A percentile compares a stretch with the other conserved stretches of the same genome.
These are phyloP conservation scores for Triticum timopheevii DNA, from an alignment of 176 grass and related monocot genomes.

Conservation along the genomic window DNA sequence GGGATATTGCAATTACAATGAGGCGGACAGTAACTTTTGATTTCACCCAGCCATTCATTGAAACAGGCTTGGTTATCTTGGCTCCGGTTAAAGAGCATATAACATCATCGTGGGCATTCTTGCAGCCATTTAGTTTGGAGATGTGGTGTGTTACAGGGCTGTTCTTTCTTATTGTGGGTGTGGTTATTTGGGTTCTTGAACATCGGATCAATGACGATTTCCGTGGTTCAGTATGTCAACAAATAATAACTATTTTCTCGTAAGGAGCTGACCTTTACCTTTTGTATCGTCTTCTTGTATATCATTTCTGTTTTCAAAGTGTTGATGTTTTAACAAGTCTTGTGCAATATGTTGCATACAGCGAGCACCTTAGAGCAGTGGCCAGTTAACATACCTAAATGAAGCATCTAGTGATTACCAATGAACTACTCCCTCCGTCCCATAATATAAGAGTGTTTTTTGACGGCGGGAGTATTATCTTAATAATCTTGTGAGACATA, in stretches of 20 bases:
- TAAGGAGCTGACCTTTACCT: conserved; percentile 38
- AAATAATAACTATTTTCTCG: conserved; percentile 85
- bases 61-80: conserved; percentile 85
- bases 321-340: conserved; percentile 14
- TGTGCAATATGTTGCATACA: not conserved
- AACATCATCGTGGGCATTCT: conserved; percentile 78
- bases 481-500: not conserved
- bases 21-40: conserved; percentile 59
- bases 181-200: conserved; percentile 89
- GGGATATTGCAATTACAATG: conserved; percentile 82
- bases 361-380: not conserved
- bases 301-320: not conserved
- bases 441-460: too few relatives aligned
- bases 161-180: conserved; percentile 75
- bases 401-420: not conserved
- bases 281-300: not conserved
- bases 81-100: conserved; percentile 65
- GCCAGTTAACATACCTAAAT: not conserved
- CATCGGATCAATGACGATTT: conserved; percentile 96
- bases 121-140: conserved; percentile 77
- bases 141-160: conserved; percentile 87
- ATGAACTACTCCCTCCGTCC: not conserved
- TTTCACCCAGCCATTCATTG: conserved; percentile 92
- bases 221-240: conserved; percentile 63
- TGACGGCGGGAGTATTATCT: not conserved